A percentile compares a stretch with the other conserved stretches of the same genome.
These are phyloP conservation scores for Barnettozyma salicaria DNA, from an alignment of 805 yeast species.

Conservation along the genomic window DNA sequence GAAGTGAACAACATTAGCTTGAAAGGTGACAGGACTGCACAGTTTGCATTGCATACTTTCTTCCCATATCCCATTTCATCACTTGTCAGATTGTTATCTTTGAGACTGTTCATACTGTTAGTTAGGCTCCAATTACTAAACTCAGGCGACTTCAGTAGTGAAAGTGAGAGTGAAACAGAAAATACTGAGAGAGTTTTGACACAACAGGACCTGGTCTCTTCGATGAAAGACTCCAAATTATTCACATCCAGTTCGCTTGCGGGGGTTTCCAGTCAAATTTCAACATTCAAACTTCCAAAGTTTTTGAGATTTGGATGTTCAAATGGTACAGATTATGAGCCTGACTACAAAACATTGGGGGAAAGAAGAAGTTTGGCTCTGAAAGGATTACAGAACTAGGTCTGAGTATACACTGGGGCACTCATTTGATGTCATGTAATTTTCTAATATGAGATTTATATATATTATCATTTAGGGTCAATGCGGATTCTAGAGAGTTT, in stretches of 20 bases:
- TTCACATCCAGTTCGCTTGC: constrained; percentile 36
- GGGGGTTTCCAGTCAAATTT: constrained; percentile 34
- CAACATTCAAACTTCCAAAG: constrained; percentile 18
- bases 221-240: constrained; percentile 31
- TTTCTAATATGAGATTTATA: constrained; percentile 10
- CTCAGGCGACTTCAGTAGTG: constrained; percentile 19
- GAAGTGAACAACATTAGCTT: too few relatives aligned
- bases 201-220: constrained; percentile 25
- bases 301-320: neutral
- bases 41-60: constrained; percentile 33
- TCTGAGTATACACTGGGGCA: neutral
- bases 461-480: constrained; percentile 16
- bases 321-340: too few relatives aligned
- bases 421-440: neutral
- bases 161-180: constrained; percentile 24
- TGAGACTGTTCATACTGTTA: constrained; percentile 22
- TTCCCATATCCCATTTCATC: constrained; percentile 37
- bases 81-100: constrained; percentile 22
- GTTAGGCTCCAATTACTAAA: constrained; percentile 25
- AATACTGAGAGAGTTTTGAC: constrained; percentile 20
- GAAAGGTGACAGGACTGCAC: constrained; percentile 24
- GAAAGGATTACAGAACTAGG: constrained; percentile 34
- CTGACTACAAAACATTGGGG: too few relatives aligned
- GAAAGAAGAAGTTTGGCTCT: constrained; percentile 27
- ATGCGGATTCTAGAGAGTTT: constrained; percentile 16